A percentile compares a stretch with the other conserved stretches of the same genome.
phyloP scores from a whole-genome alignment of 2,329 filamentous ascomycete species.

The Xylariaceae sp. region DNA sequence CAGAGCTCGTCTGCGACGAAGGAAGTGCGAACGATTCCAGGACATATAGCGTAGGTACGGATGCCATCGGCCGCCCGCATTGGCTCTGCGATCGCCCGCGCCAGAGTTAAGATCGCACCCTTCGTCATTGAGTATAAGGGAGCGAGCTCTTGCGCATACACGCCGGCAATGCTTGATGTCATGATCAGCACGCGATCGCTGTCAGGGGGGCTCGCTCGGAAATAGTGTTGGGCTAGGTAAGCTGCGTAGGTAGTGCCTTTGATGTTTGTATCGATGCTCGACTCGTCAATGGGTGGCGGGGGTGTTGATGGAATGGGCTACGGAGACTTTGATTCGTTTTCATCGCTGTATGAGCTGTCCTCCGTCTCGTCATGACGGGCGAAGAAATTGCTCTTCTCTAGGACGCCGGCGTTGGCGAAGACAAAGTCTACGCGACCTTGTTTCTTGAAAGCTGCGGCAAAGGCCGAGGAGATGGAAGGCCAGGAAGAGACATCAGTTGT shows the following conservation, averaged over 20 bases:
- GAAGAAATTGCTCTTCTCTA: slow-evolving; percentile 24
- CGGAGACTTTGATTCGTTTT: too few species aligned
- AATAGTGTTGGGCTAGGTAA: slow-evolving; percentile 41
- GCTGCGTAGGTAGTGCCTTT: slow-evolving; percentile 36
- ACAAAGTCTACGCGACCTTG: slow-evolving; percentile 22
- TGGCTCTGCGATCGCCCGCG: slow-evolving; percentile 29
- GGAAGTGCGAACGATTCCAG: slow-evolving; percentile 31
- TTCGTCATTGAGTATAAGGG: slow-evolving; percentile 34
- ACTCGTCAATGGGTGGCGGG: slow-evolving; percentile 25
- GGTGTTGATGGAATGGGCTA: too few species aligned
- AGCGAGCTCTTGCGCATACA: slow-evolving; percentile 28
- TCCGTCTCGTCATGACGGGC: slow-evolving; percentile 10
- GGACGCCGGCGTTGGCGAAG: slow-evolving; percentile 23
- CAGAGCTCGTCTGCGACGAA: slow-evolving; percentile 26
- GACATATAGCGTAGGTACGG: slow-evolving; percentile 32
- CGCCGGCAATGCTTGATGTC: slow-evolving; percentile 29
- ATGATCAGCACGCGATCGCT: slow-evolving; percentile 24
- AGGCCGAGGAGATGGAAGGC: slow-evolving; percentile 17
- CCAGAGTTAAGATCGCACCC: slow-evolving; percentile 31
- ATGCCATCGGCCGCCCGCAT: slow-evolving; percentile 26
- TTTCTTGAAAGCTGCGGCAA: slow-evolving; percentile 16
- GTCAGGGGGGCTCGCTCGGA: slow-evolving; percentile 26
- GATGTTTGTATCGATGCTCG: slow-evolving; percentile 32
- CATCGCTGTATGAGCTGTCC: not conserved
- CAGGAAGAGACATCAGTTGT: slow-evolving; percentile 19